phyloP scores from a whole-genome alignment of 2,329 filamentous ascomycete genomes.

The Penicillium sp. region DNA sequence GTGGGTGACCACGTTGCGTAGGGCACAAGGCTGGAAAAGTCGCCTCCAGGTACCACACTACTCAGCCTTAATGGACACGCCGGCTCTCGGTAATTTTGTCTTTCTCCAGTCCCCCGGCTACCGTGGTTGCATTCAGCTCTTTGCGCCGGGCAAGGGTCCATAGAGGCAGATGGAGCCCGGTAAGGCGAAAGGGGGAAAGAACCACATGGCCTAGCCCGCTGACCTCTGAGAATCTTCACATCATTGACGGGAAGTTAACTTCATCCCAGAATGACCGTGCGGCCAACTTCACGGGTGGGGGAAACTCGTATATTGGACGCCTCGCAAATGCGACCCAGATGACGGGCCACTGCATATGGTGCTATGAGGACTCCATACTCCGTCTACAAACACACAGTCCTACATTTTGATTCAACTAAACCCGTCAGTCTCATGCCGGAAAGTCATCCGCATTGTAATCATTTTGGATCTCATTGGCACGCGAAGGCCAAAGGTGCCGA shows the following conservation, averaged over 20 bases:
- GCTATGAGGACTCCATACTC: not conserved
- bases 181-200: not conserved
- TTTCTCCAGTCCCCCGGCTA: not conserved
- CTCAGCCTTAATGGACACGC: conserved; percentile 5
- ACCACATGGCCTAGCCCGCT: conserved; percentile 2
- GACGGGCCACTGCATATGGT: not conserved
- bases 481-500: not conserved
- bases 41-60: not conserved
- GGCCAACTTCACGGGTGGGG: conserved; percentile 12
- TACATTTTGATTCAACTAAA: not conserved
- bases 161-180: not conserved
- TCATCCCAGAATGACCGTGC: conserved; percentile 6
- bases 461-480: not conserved
- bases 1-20: conserved; percentile 16
- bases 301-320: conserved; percentile 18
- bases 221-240: conserved; percentile 6
- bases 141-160: not conserved
- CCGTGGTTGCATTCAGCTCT: not conserved
- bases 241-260: conserved; percentile 9
- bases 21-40: conserved; percentile 7
- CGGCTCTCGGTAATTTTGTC: conserved; percentile 3
- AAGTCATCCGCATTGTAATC: conserved; percentile 9
- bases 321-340: conserved; percentile 10
- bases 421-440: not conserved
- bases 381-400: not conserved